Base-by-base conservation (phyloP, 352 stramenopile species). In the Poterioochromonas sp. region DNA sequence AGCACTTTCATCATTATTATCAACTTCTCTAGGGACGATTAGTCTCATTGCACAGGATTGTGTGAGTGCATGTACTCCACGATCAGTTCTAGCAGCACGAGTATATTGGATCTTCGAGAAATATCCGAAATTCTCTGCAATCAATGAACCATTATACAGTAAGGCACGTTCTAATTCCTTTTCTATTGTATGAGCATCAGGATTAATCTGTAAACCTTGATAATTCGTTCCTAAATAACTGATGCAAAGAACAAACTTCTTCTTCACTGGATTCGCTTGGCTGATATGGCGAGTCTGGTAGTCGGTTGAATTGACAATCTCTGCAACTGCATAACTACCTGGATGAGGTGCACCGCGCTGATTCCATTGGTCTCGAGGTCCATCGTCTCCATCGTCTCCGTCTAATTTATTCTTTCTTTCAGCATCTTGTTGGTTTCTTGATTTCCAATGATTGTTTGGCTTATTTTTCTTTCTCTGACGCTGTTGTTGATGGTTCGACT, bases 161-260 rank as follows among this genome's bases (percentile, higher is more conserved):
- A 76, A 62, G 26, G 40, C 68, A 26, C 15, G 18, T 12, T 62
- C 40, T 32, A 76, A 32, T 41, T 63, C 68, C 29, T 0, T 32
- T 43, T 76, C 68, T n/a, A 76, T 32, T 47, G 43, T 62, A 12
- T 43, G 58, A 32, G 26, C 22, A 43, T n/a, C 68, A 29, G 68
- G 68, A 63, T 76, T 76, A 15, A 39, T 76, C 15, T 76, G 40
- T 32, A 62, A 41, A 12, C 41, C 41, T 37, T 76, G 68, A 76
- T 76, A 76, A 12, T 40, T 43, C 1, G 43, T 63, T 29, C 68
- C 68, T 29, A 44, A 44, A 43, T 76, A 76, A 41, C 41, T 29
- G 5, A 76, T 20, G 15, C 18, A 58, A 26, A 76, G 1, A 32
- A 41, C 68, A 76, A 62, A 76, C n/a, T 76, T 76, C 18, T n/a